These are phyloP conservation scores for Basidioascus undulatus DNA, from an alignment of 768 basidiomycete species.

Conservation along the genomic window DNA sequence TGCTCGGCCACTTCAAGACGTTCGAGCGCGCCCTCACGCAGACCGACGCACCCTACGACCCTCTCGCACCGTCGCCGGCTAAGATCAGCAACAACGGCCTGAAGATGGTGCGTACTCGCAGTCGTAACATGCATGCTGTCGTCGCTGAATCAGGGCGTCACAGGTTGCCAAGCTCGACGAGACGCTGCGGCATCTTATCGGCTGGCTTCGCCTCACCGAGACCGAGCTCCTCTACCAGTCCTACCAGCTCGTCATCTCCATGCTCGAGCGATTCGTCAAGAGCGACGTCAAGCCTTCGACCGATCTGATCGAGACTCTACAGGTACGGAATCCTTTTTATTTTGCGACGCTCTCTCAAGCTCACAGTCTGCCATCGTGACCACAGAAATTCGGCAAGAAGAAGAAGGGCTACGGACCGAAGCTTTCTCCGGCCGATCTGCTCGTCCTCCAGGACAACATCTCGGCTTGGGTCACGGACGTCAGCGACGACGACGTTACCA, in stretches of 20 bases:
- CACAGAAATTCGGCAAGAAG: too few relatives aligned
- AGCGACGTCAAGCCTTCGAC: neutral
- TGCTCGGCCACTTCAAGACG: slow-evolving; percentile 53
- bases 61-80: slow-evolving; percentile 8
- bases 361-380: too few relatives aligned
- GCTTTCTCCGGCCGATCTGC: slow-evolving; percentile 11
- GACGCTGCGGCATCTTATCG: slow-evolving; percentile 50
- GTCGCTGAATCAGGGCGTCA: neutral
- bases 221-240: slow-evolving; percentile 75
- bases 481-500: slow-evolving; percentile 1
- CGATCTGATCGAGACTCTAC: neutral
- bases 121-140: neutral
- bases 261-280: slow-evolving; percentile 44
- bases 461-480: slow-evolving; percentile 3
- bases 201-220: slow-evolving; percentile 83
- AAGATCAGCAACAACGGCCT: slow-evolving; percentile 37
- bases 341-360: neutral
- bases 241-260: slow-evolving; percentile 51
- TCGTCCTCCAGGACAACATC: neutral
- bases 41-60: slow-evolving; percentile 14
- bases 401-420: too few relatives aligned
- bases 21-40: slow-evolving; percentile 44
- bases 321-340: neutral
- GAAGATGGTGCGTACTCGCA: slow-evolving; percentile 29
- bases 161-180: slow-evolving; percentile 38